Conservation (phyloP, 2,329 filamentous ascomycete species). For the Aureobasidium sp. region DNA sequence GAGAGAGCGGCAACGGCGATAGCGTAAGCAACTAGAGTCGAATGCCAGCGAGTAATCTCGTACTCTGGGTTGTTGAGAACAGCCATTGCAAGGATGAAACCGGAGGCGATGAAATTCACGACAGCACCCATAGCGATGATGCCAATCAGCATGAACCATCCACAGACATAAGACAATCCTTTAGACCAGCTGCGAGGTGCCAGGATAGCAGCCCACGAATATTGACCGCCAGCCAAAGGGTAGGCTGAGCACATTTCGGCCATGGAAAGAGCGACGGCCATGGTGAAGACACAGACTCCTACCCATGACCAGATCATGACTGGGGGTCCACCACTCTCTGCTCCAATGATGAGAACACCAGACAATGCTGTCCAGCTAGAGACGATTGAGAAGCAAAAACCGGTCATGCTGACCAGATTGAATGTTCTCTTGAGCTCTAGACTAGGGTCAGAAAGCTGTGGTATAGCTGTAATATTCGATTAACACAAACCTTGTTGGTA, state of each 20-base stretch:
- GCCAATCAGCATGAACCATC: constrained; percentile 31
- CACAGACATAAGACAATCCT: constrained; percentile 31
- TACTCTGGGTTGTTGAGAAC: constrained; percentile 44
- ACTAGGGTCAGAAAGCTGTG: neutral
- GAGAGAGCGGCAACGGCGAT: constrained; percentile 36
- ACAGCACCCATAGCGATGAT: constrained; percentile 46
- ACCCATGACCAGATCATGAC: constrained; percentile 53
- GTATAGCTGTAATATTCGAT: neutral
- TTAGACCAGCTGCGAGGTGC: constrained; percentile 37
- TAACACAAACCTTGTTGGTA: constrained; percentile 29
- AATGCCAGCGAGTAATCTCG: constrained; percentile 48
- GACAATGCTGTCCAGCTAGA: constrained; percentile 50
- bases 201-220: constrained; percentile 51
- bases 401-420: constrained; percentile 48
- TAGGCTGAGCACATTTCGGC: constrained; percentile 51
- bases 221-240: constrained; percentile 49
- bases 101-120: constrained; percentile 47
- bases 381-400: constrained; percentile 51
- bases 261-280: constrained; percentile 50
- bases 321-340: constrained; percentile 47
- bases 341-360: constrained; percentile 48
- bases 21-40: constrained; percentile 44
- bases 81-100: constrained; percentile 47
- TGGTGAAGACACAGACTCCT: constrained; percentile 41
- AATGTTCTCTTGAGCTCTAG: constrained; percentile 50